phyloP scores from a whole-genome alignment of 2,329 filamentous ascomycete genomes.

The Davidsoniella eucalypti region DNA sequence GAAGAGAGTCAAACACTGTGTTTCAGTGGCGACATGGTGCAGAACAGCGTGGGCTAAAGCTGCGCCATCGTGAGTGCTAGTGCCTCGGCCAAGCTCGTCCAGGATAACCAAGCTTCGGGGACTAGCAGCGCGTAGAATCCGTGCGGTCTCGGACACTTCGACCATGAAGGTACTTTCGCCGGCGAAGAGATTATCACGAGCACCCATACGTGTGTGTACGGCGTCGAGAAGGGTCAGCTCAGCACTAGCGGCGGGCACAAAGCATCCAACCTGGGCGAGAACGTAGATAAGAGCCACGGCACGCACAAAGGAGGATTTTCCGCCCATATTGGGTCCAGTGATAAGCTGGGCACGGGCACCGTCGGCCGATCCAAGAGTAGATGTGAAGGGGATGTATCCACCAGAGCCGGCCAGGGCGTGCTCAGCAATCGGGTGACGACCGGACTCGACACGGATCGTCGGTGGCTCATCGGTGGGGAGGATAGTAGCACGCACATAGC shows the following conservation, averaged over 20 bases:
- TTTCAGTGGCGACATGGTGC: slow-evolving; percentile 61
- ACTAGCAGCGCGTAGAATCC: slow-evolving; percentile 80
- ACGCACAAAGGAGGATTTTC: slow-evolving; percentile 94
- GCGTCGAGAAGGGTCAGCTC: slow-evolving; percentile 72
- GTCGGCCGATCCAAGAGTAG: slow-evolving; percentile 42
- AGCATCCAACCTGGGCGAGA: slow-evolving; percentile 88
- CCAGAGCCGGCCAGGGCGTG: slow-evolving; percentile 54
- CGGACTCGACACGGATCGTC: slow-evolving; percentile 53
- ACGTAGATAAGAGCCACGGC: slow-evolving; percentile 82
- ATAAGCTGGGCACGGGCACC: slow-evolving; percentile 65
- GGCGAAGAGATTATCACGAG: slow-evolving; percentile 87
- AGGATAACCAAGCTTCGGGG: slow-evolving; percentile 75
- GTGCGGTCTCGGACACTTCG: slow-evolving; percentile 79
- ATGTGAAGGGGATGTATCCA: slow-evolving; percentile 82
- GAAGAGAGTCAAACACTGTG: slow-evolving; percentile 70
- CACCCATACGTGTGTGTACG: slow-evolving; percentile 90
- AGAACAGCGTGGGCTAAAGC: slow-evolving; percentile 90
- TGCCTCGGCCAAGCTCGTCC: slow-evolving; percentile 87
- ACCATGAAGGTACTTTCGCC: slow-evolving; percentile 98
- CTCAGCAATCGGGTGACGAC: slow-evolving; percentile 91
- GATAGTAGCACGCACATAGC: slow-evolving; percentile 66
- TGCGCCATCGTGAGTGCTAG: slow-evolving; percentile 86
- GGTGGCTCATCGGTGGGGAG: slow-evolving; percentile 44
- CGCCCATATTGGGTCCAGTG: slow-evolving; percentile 97
- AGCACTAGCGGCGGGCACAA: slow-evolving; percentile 66